A percentile compares a stretch with the other conserved stretches of the same genome.
Evolutionary conservation across 1,284 basidiomycete genomes (phyloP).

Genomic region (Pseudozyma hubeiensis): DNA sequence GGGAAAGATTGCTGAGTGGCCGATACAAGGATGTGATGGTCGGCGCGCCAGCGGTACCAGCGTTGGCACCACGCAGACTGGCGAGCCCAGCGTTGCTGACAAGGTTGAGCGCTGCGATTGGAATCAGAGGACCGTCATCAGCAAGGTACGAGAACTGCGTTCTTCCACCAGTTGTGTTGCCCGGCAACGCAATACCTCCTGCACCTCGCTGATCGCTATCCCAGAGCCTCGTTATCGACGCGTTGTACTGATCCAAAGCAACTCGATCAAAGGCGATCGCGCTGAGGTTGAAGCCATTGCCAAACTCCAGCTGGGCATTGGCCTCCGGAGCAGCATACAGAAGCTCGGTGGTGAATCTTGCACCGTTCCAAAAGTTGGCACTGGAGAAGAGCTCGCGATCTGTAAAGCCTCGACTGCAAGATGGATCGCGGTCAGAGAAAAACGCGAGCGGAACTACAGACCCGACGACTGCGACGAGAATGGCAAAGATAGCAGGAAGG

Average conservation of each 20-base stretch:
- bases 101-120: constrained; percentile 33
- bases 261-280: constrained; percentile 23
- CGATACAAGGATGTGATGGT: constrained; percentile 32
- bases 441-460: constrained; percentile 77
- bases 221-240: constrained; percentile 10
- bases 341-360: constrained; percentile 14
- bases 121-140: constrained; percentile 15
- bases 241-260: constrained; percentile 22
- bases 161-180: not conserved
- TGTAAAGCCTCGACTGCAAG: constrained; percentile 70
- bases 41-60: constrained; percentile 13
- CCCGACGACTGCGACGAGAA: constrained; percentile 76
- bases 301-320: constrained; percentile 22
- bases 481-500: constrained; percentile 75
- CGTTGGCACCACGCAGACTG: constrained; percentile 6
- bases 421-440: constrained; percentile 73
- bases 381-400: constrained; percentile 66
- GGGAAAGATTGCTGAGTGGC: constrained; percentile 24
- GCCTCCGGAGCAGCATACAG: constrained; percentile 31
- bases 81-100: constrained; percentile 42
- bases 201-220: constrained; percentile 11
- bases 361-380: constrained; percentile 29
- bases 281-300: constrained; percentile 25
- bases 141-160: constrained; percentile 33
- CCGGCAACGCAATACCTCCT: constrained; percentile 24